Percentiles rank a stretch among this genome's conserved stretches.
Evolutionary conservation across 2,329 filamentous ascomycete genomes (phyloP).

Genomic region (Aureobasidium musti): DNA sequence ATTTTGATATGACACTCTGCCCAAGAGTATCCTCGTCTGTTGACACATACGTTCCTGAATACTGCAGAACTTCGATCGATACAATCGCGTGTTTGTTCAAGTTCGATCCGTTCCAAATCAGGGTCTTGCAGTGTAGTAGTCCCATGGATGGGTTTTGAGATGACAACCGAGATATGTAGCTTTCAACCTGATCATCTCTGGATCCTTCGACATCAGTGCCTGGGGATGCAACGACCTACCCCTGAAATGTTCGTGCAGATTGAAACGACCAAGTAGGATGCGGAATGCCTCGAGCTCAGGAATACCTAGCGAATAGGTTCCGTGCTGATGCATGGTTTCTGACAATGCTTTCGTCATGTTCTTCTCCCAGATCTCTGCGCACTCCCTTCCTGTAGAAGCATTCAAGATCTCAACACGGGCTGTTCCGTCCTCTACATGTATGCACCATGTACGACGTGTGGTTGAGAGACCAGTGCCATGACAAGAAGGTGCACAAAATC

Average conservation of each 20-base stretch:
- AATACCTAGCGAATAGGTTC: neutral
- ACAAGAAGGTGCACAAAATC: neutral
- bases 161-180: constrained; percentile 2
- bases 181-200: neutral
- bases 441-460: neutral
- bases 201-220: neutral
- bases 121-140: neutral
- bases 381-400: neutral
- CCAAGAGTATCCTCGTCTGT: neutral
- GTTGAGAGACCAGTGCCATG: neutral
- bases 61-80: neutral
- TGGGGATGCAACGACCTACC: neutral
- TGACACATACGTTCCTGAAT: neutral
- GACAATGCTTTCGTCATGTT: neutral
- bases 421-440: neutral
- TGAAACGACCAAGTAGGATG: neutral
- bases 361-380: neutral
- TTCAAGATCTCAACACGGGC: neutral
- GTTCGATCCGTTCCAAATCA: neutral
- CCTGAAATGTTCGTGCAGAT: neutral
- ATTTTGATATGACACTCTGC: neutral
- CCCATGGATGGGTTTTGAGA: neutral
- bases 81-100: neutral
- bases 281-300: neutral
- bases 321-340: neutral